Base-by-base conservation (phyloP, 345 rosid genomes). In the Eucalyptus pumila region DNA sequence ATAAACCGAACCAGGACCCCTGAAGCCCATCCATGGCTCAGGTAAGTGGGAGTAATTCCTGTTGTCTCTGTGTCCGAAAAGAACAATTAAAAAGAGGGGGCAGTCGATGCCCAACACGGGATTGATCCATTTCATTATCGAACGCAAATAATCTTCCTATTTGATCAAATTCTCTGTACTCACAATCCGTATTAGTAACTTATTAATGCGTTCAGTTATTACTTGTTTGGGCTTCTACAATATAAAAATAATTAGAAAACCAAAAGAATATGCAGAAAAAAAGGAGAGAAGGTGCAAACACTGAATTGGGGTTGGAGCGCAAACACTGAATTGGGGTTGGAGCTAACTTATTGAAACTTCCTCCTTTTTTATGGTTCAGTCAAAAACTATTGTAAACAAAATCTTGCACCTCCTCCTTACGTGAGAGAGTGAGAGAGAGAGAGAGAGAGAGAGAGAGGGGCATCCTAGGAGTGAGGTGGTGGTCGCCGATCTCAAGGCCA, bases 401-500 rank as follows among this genome's bases (percentile, higher is more conserved):
- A 86, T 30, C 34, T 27, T 17, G 67, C 87, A 86, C n/a, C 45
- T 40, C 87, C 45, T 19, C 47, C 83, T 76, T 24, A 16, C 34
- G 26, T 9, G 81, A 9, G 81, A 72, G 80, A 58, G 69, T 27
- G 72, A 62, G 67, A 12, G 69, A 27, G 69, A 62, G 69, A 62
- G 69, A 62, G 69, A 60, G 67, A 27, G 67, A 60, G 67, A 26
- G 69, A 65, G 72, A 62, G 72, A 30, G 19, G 3, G 47, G 83
- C 83, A 76, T 76, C 85, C 83, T 40, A 76, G 85, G 47, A 40
- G 85, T 21, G 88, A n/a, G 81, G 88, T 83, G 81, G 86, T 51
- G 40, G 88, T 89, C 86, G 86, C 90, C 80, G 83, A 89, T 89
- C 90, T 89, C 90, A 72, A 87, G 88, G 86, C 87, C 56, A 24